Conservation (phyloP, 2,329 filamentous ascomycete genomes). For the Fusarium proliferatum region DNA sequence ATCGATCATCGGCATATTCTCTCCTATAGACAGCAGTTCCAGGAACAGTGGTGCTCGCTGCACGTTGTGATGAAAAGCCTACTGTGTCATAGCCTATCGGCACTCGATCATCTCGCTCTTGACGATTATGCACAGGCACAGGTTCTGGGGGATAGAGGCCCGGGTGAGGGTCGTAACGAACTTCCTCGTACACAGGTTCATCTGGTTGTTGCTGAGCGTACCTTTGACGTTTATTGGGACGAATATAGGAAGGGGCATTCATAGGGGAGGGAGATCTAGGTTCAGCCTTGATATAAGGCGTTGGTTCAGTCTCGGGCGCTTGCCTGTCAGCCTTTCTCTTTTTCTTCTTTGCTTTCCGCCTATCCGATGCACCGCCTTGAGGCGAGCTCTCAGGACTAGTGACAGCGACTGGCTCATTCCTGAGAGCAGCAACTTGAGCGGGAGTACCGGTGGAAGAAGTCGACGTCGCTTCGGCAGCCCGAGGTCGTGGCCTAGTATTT, state of each 20-base stretch:
- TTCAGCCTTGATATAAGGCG: constrained; percentile 71
- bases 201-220: constrained; percentile 56
- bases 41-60: constrained; percentile 42
- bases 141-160: constrained; percentile 51
- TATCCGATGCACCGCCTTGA: constrained; percentile 61
- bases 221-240: constrained; percentile 68
- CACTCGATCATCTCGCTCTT: constrained; percentile 47
- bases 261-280: constrained; percentile 73
- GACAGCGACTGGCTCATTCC: constrained; percentile 59
- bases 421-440: constrained; percentile 68
- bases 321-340: constrained; percentile 65
- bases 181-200: constrained; percentile 49
- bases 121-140: constrained; percentile 46
- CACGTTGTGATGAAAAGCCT: constrained; percentile 39
- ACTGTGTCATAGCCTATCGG: constrained; percentile 50
- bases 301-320: constrained; percentile 58
- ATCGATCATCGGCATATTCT: constrained; percentile 50
- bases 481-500: constrained; percentile 52
- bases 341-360: constrained; percentile 62
- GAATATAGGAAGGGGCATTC: constrained; percentile 61
- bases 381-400: constrained; percentile 72
- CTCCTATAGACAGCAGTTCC: constrained; percentile 47
- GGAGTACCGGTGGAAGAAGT: constrained; percentile 48
- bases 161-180: constrained; percentile 56
- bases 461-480: constrained; percentile 25